Conservation (phyloP, 1,284 basidiomycete genomes). For the Pseudozyma pruni region DNA sequence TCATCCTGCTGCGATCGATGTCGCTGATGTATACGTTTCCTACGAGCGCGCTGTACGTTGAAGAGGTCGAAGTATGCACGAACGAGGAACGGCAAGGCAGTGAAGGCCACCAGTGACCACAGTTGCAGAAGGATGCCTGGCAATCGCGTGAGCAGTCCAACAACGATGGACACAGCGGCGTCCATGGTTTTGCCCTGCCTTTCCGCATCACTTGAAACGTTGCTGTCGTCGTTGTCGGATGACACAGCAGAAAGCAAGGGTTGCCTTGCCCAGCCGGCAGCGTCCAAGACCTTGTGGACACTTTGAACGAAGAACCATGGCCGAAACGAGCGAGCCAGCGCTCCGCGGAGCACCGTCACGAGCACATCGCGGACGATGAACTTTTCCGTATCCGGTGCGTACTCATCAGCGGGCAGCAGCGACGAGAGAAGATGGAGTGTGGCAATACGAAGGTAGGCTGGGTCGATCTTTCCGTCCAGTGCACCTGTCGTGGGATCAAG, state of each 20-base stretch:
- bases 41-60: constrained; percentile 39
- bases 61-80: constrained; percentile 43
- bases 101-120: constrained; percentile 29
- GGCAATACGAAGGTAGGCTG: constrained; percentile 36
- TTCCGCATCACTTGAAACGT: neutral
- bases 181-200: neutral
- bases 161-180: neutral
- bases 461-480: constrained; percentile 40
- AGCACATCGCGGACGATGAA: constrained; percentile 50
- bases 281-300: constrained; percentile 39
- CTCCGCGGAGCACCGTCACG: constrained; percentile 40
- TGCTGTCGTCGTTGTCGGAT: neutral
- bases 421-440: constrained; percentile 32
- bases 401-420: constrained; percentile 43
- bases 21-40: constrained; percentile 8
- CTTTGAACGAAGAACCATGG: constrained; percentile 54
- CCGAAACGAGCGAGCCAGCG: constrained; percentile 29
- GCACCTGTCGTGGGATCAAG: constrained; percentile 17
- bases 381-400: constrained; percentile 43
- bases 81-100: constrained; percentile 26
- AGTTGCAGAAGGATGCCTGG: constrained; percentile 19
- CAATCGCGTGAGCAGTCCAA: constrained; percentile 13
- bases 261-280: constrained; percentile 24
- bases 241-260: constrained; percentile 1
- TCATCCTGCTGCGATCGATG: neutral